Conservation (phyloP, 2,329 filamentous ascomycete genomes). For the Scedosporium dehoogii region DNA sequence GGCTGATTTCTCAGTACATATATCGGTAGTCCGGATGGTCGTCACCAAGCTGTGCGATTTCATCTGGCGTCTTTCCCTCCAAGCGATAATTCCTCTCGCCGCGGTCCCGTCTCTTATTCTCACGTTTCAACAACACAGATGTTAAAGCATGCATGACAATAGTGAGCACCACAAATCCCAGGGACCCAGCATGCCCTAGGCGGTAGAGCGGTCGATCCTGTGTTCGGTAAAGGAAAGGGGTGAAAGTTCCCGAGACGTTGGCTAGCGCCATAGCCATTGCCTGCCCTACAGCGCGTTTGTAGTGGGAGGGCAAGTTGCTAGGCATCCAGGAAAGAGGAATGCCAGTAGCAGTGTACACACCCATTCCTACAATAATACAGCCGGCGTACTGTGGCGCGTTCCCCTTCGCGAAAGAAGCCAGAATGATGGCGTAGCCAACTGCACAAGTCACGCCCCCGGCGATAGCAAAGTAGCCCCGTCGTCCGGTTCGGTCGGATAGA, state of each 20-base stretch:
- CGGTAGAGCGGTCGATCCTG: slow-evolving; percentile 33
- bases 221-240: slow-evolving; percentile 35
- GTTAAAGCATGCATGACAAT: slow-evolving; percentile 29
- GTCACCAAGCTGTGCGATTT: slow-evolving; percentile 20
- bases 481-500: slow-evolving; percentile 41
- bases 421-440: background rate
- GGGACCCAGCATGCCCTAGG: slow-evolving; percentile 38
- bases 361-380: slow-evolving; percentile 41
- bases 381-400: background rate
- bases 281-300: slow-evolving; percentile 51
- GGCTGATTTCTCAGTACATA: slow-evolving; percentile 4
- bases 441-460: background rate
- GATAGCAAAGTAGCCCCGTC: slow-evolving; percentile 40
- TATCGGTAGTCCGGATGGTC: slow-evolving; percentile 19
- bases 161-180: slow-evolving; percentile 35
- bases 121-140: slow-evolving; percentile 17
- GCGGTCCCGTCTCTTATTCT: slow-evolving; percentile 23
- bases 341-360: slow-evolving; percentile 39
- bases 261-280: slow-evolving; percentile 54
- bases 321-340: slow-evolving; percentile 32
- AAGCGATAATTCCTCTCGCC: slow-evolving; percentile 18
- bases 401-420: background rate
- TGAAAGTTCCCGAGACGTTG: slow-evolving; percentile 53
- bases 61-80: slow-evolving; percentile 17
- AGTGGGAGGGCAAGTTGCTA: slow-evolving; percentile 52